phyloP scores from a whole-genome alignment of 2,329 filamentous ascomycete genomes.

The Neodidymelliopsis sp. region DNA sequence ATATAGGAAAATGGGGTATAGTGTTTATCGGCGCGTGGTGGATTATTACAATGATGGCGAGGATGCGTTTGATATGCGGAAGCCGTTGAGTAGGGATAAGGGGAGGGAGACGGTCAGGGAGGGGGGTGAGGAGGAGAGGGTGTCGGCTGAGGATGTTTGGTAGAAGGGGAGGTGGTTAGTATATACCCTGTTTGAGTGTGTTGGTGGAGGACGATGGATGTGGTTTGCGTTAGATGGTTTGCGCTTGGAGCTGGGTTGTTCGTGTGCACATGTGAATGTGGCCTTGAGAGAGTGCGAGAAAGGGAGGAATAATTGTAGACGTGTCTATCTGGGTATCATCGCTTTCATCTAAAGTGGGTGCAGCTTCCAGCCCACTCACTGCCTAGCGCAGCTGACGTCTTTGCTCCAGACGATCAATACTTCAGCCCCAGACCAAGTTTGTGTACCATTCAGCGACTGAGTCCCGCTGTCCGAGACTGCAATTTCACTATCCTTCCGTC shows the following conservation, averaged over 20 bases:
- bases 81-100: slow-evolving; percentile 82
- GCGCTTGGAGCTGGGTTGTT: no score
- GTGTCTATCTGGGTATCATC: slow-evolving; percentile 4
- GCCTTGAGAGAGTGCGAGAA: no score
- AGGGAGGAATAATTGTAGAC: not conserved
- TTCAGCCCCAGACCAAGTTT: no score
- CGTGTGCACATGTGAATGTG: no score
- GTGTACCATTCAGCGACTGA: no score
- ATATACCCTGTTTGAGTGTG: slow-evolving; percentile 2
- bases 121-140: slow-evolving; percentile 79
- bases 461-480: no score
- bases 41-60: slow-evolving; percentile 96
- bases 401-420: no score
- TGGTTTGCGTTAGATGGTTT: no score
- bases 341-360: not conserved
- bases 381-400: no score
- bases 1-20: slow-evolving; percentile 90
- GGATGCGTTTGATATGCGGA: slow-evolving; percentile 97
- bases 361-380: not conserved
- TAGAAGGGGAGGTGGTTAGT: slow-evolving; percentile 44
- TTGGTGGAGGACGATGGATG: no score
- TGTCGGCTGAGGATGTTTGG: slow-evolving; percentile 88
- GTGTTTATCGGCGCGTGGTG: slow-evolving; percentile 84
- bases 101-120: slow-evolving; percentile 77
- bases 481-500: no score